phyloP scores from a whole-genome alignment of 352 stramenopile species.

The Thalassiosira pacifica region DNA sequence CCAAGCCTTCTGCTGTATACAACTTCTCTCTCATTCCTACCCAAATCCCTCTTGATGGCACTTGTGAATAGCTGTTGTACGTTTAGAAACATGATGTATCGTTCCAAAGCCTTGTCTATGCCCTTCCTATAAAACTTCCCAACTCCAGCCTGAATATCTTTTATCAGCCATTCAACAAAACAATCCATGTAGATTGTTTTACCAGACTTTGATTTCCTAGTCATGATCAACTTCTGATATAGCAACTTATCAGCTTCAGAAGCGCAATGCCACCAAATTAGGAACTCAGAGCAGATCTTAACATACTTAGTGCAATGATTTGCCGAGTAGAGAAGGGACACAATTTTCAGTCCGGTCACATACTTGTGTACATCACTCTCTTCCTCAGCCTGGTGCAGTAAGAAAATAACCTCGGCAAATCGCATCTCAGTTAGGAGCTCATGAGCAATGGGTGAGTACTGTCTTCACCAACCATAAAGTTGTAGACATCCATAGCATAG shows the following conservation, averaged over 20 bases:
- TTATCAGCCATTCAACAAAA: slow-evolving; percentile 48
- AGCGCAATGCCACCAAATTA: slow-evolving; percentile 41
- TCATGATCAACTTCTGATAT: slow-evolving; percentile 42
- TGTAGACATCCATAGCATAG: too few relatives aligned
- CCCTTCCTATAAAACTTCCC: slow-evolving; percentile 40
- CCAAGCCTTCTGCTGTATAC: too few relatives aligned
- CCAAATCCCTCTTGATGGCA: too few relatives aligned
- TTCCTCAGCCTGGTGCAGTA: slow-evolving; percentile 39
- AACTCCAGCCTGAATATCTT: slow-evolving; percentile 26
- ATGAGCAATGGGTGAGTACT: slow-evolving; percentile 16
- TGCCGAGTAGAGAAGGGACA: slow-evolving; percentile 1
- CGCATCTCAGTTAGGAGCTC: slow-evolving; percentile 26
- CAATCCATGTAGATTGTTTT: slow-evolving; percentile 40
- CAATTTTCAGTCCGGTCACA: slow-evolving; percentile 37
- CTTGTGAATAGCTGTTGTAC: too few relatives aligned
- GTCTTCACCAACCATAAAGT: too few relatives aligned
- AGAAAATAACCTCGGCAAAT: slow-evolving; percentile 35
- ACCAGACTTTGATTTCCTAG: slow-evolving; percentile 34
- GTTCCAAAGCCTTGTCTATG: too few relatives aligned
- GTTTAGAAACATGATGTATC: too few relatives aligned
- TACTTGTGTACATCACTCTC: slow-evolving; percentile 31
- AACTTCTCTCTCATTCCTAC: too few relatives aligned
- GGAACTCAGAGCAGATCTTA: slow-evolving; percentile 25
- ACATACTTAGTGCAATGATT: slow-evolving; percentile 43
- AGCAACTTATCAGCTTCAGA: slow-evolving; percentile 37